Evolutionary conservation across 805 yeast species (phyloP).

Genomic region (Metschnikowia shivogae): DNA sequence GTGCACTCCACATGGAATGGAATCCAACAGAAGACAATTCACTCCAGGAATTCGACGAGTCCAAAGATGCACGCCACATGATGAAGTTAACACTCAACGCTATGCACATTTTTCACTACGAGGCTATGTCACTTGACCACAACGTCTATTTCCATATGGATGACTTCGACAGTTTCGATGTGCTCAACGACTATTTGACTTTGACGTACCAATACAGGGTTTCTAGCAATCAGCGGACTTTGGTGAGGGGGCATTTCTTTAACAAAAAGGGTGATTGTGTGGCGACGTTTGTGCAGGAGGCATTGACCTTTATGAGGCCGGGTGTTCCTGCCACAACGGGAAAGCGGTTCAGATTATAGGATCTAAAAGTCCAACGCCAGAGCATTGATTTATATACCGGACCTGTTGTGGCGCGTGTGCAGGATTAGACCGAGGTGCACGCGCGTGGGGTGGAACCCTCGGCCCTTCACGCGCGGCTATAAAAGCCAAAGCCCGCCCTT

Average conservation of each 20-base stretch:
- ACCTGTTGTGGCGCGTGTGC: too few species aligned
- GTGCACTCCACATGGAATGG: constrained; percentile 41
- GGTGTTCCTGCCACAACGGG: constrained; percentile 19
- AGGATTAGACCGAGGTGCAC: too few species aligned
- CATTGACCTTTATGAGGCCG: constrained; percentile 30
- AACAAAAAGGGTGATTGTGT: constrained; percentile 29
- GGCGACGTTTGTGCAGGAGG: constrained; percentile 42
- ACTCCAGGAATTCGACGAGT: constrained; percentile 28
- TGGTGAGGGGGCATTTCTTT: constrained; percentile 36
- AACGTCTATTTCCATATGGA: constrained; percentile 39
- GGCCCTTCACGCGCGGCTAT: too few species aligned
- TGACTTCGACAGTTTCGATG: constrained; percentile 24
- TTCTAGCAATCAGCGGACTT: constrained; percentile 31
- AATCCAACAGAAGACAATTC: constrained; percentile 34
- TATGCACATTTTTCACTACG: constrained; percentile 33
- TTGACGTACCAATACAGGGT: constrained; percentile 35
- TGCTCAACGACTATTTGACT: constrained; percentile 35
- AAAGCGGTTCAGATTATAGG: constrained; percentile 3
- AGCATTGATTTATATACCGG: too few species aligned
- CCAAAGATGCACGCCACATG: constrained; percentile 29
- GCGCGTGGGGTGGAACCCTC: too few species aligned
- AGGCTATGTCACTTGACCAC: constrained; percentile 44
- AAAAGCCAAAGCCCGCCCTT: too few species aligned
- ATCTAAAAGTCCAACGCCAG: background rate
- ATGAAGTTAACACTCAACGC: constrained; percentile 14